phyloP scores from a whole-genome alignment of 805 yeast species.

The Torulaspora indica region DNA sequence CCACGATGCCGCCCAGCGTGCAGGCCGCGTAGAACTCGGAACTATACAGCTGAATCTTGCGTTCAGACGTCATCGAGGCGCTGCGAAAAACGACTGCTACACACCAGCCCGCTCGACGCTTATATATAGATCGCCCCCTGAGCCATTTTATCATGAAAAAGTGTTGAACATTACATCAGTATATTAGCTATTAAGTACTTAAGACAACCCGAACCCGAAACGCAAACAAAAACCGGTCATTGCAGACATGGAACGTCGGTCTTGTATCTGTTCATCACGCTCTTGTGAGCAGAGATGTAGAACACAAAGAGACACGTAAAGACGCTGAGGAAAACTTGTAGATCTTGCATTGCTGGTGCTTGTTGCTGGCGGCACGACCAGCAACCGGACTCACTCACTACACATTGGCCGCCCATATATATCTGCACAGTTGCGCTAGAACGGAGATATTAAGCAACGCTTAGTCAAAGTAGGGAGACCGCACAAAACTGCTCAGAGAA shows the following conservation, averaged over 20 bases:
- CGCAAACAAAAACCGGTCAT: background rate
- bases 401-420: too few species aligned
- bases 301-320: conserved; percentile 25
- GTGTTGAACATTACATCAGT: background rate
- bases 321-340: conserved; percentile 26
- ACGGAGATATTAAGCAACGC: too few species aligned
- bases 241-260: conserved; percentile 27
- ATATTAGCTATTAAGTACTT: background rate
- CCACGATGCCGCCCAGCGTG: conserved; percentile 60
- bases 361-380: too few species aligned
- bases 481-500: background rate
- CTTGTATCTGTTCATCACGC: conserved; percentile 28
- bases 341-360: conserved; percentile 25
- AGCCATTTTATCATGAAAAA: background rate
- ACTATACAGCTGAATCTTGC: conserved; percentile 25
- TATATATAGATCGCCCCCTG: conserved; percentile 3
- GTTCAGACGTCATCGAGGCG: conserved; percentile 4
- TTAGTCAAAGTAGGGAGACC: too few species aligned
- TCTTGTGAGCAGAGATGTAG: conserved; percentile 29
- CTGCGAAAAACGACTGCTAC: too few species aligned
- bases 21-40: conserved; percentile 40
- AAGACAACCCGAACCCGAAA: background rate
- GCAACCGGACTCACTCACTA: too few species aligned
- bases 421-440: too few species aligned
- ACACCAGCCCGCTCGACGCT: background rate